A percentile compares a stretch with the other conserved stretches of the same genome.
These are phyloP conservation scores for Zizania latifolia DNA, from an alignment of 176 grass and related monocot genomes.

Conservation along the genomic window DNA sequence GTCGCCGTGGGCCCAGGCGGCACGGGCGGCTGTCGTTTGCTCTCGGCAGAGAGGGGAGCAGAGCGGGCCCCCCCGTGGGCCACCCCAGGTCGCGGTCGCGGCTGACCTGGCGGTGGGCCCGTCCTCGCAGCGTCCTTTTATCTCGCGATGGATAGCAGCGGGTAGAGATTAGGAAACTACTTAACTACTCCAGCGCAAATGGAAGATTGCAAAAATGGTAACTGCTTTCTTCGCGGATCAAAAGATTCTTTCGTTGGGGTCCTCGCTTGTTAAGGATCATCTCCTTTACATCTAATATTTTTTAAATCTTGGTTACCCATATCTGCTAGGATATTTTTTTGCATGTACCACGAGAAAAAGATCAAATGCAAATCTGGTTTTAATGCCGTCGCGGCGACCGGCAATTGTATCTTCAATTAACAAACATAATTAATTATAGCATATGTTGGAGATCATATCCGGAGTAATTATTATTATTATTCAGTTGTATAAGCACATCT, in stretches of 20 bases:
- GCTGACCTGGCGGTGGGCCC: slow-evolving; percentile 40
- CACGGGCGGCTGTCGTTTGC: slow-evolving; percentile 42
- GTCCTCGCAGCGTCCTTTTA: neutral
- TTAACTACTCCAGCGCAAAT: no score
- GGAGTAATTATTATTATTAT: no score
- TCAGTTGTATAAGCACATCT: no score
- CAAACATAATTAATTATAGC: no score
- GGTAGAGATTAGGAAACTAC: neutral
- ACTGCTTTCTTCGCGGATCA: neutral
- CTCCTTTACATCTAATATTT: neutral
- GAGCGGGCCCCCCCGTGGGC: neutral
- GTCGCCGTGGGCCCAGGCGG: neutral
- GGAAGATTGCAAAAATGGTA: slow-evolving; percentile 9
- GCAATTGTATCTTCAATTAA: no score
- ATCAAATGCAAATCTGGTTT: no score
- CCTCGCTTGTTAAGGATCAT: neutral
- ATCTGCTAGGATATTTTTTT: no score
- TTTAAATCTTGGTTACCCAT: no score
- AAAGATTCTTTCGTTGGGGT: neutral
- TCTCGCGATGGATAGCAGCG: neutral
- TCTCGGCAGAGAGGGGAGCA: neutral
- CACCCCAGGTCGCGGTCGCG: slow-evolving; percentile 19
- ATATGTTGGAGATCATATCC: no score
- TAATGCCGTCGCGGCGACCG: no score
- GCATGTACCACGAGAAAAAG: no score